Evolutionary conservation across 345 rosid genomes (phyloP), one percentile per base, ranked within the genome.

Genomic region (Hibiscus mutabilis): DNA sequence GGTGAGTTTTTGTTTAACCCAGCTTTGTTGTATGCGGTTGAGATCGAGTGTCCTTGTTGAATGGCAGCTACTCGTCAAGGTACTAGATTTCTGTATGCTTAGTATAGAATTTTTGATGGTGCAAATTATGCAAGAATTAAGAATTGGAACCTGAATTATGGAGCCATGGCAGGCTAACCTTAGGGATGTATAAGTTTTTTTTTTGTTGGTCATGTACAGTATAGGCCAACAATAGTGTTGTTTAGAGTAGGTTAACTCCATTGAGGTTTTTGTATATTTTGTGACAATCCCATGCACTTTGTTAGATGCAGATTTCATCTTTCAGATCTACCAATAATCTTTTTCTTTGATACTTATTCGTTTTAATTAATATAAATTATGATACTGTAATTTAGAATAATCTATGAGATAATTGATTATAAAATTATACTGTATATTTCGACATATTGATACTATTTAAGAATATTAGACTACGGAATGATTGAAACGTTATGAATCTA

Each of bases 1-100:
- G 11, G 73, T 70, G 74, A 73, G 40, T 76, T 77, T 33, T 57
- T 71, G 59, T 77, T 74, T 29, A 78, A 78, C 74, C 71, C 60
- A 74, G 80, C 81, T 60, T 19, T 40, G 6, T 9, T 31, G 14
- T 56, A 37, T 5, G 42, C 9, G 16, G 3, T 63, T 11, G 4
- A 37, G 46, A 1, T 13, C 35, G 25, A 31, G 33, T 60, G 21
- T 60, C 12, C 12, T 29, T 60, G 29, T 33, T 16, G 40, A 16
- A 29, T 60, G 37, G 40, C 37, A 60, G 61, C 7, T 4, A 12
- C 33, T 25, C 2, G 5, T 58, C 5, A 25, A 25, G 22, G 21
- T 29, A n/a, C 65, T 29, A 31, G 21, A 29, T 31, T 31, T 60
- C 44, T 9, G 44, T 8, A 31, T 35, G 44, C 6, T 16, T 60